Percentiles rank a stretch among this genome's conserved stretches.
phyloP scores from a whole-genome alignment of 73 alveolate species.

The Symbiodinium natans region DNA sequence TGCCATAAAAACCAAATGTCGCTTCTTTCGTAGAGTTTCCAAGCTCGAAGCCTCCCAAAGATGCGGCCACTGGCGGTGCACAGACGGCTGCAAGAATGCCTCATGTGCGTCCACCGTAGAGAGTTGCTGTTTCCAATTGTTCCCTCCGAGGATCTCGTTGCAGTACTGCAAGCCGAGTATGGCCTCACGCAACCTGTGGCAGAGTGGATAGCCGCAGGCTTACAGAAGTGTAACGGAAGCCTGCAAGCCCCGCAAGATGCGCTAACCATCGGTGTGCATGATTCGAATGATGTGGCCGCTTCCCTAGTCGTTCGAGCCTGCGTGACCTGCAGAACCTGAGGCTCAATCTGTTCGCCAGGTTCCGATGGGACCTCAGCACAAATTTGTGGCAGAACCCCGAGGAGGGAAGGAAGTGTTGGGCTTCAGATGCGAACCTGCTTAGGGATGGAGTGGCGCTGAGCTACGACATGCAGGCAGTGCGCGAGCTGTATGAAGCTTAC shows the following conservation, averaged over 20 bases:
- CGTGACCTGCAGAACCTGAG: background rate
- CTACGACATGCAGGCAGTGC: slow-evolving; percentile 42
- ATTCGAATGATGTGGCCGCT: too few relatives aligned
- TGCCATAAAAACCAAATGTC: too few relatives aligned
- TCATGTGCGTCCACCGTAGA: too few relatives aligned
- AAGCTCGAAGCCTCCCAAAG: too few relatives aligned
- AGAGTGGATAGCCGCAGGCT: slow-evolving; percentile 26
- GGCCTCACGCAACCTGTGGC: slow-evolving; percentile 68
- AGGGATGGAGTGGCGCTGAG: slow-evolving; percentile 87
- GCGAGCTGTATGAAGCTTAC: slow-evolving; percentile 47
- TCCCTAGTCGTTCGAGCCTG: too few relatives aligned
- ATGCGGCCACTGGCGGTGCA: too few relatives aligned
- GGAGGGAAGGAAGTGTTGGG: background rate
- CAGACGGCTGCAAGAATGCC: too few relatives aligned
- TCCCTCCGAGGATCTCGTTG: slow-evolving; percentile 74
- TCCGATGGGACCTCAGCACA: slow-evolving; percentile 22
- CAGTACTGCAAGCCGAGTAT: slow-evolving; percentile 17
- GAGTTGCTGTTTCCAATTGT: too few relatives aligned
- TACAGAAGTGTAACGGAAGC: background rate
- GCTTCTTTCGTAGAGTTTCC: too few relatives aligned
- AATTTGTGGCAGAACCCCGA: background rate
- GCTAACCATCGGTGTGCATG: too few relatives aligned
- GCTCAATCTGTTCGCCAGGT: slow-evolving; percentile 60
- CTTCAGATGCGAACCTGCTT: background rate
- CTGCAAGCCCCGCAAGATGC: too few relatives aligned